phyloP scores from a whole-genome alignment of 805 yeast species.

The Starmerella sp. region DNA sequence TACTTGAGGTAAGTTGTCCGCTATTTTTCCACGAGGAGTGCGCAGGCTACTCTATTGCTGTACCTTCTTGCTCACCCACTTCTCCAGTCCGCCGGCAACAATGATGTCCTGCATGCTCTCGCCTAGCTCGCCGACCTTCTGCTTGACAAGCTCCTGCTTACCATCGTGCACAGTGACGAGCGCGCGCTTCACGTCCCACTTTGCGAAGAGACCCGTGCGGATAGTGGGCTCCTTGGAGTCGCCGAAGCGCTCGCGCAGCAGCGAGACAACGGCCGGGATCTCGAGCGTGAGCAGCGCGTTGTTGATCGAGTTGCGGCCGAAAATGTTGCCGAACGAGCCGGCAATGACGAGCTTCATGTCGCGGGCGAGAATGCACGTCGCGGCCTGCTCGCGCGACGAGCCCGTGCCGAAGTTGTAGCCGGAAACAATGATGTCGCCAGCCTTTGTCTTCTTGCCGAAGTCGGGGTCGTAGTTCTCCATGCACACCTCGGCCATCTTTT shows the following conservation, averaged over 20 bases:
- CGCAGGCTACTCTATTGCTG: neutral
- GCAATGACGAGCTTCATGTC: conserved; percentile 88
- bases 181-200: conserved; percentile 86
- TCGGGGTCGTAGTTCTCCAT: conserved; percentile 97
- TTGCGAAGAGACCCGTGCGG: conserved; percentile 87
- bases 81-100: conserved; percentile 94
- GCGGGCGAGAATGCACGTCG: conserved; percentile 91
- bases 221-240: conserved; percentile 61
- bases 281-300: conserved; percentile 90
- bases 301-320: conserved; percentile 90
- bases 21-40: too few relatives aligned
- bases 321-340: conserved; percentile 95
- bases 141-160: conserved; percentile 49
- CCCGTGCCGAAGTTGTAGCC: conserved; percentile 98
- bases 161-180: conserved; percentile 64
- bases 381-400: conserved; percentile 97
- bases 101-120: conserved; percentile 92
- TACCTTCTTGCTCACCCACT: conserved; percentile 57
- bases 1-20: too few relatives aligned
- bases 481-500: conserved; percentile 97
- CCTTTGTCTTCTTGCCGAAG: conserved; percentile 64
- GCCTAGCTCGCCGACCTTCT: conserved; percentile 92
- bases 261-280: conserved; percentile 73
- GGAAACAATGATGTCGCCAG: conserved; percentile 81
- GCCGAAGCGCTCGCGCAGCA: conserved; percentile 58